Evolutionary conservation across 129 eudicot genomes (phyloP).

Genomic region (Flaveria ramosissima): DNA sequence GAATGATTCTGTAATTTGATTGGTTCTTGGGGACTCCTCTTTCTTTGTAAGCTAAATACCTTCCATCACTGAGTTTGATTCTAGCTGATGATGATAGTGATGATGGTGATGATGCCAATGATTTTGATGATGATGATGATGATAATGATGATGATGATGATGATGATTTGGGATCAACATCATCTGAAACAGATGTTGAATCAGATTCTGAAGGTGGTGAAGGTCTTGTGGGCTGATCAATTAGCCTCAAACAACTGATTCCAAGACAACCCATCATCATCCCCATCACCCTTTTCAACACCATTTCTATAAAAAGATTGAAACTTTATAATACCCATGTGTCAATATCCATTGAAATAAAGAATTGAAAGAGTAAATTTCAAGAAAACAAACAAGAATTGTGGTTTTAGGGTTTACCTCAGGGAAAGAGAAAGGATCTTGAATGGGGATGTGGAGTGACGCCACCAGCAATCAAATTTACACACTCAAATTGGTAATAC

Average conservation of each 20-base stretch:
- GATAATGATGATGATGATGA: not conserved
- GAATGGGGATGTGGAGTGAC: conserved; percentile 32
- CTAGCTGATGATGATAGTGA: conserved; percentile 28
- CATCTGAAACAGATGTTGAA: conserved; percentile 33
- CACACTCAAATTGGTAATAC: conserved; percentile 22
- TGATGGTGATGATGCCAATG: conserved; percentile 7
- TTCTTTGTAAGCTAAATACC: conserved; percentile 75
- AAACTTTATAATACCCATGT: conserved; percentile 35
- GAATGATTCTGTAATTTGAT: conserved; percentile 62
- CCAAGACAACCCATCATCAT: conserved; percentile 74
- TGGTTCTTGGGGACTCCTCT: conserved; percentile 75
- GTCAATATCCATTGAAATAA: conserved; percentile 29
- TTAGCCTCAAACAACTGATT: conserved; percentile 39
- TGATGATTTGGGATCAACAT: conserved; percentile 27
- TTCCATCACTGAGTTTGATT: conserved; percentile 87
- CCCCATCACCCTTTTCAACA: conserved; percentile 46
- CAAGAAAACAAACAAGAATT: conserved; percentile 28
- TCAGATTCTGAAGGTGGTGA: conserved; percentile 46
- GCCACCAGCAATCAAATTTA: conserved; percentile 19
- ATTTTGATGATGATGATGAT: no score
- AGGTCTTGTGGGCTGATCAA: conserved; percentile 51
- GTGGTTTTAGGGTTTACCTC: conserved; percentile 41
- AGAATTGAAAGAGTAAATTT: conserved; percentile 30
- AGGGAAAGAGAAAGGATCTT: conserved; percentile 27
- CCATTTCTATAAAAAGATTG: conserved; percentile 50